These are phyloP conservation scores for Diaporthe citriasiana DNA, from an alignment of 2,329 filamentous ascomycete species.

Conservation along the genomic window DNA sequence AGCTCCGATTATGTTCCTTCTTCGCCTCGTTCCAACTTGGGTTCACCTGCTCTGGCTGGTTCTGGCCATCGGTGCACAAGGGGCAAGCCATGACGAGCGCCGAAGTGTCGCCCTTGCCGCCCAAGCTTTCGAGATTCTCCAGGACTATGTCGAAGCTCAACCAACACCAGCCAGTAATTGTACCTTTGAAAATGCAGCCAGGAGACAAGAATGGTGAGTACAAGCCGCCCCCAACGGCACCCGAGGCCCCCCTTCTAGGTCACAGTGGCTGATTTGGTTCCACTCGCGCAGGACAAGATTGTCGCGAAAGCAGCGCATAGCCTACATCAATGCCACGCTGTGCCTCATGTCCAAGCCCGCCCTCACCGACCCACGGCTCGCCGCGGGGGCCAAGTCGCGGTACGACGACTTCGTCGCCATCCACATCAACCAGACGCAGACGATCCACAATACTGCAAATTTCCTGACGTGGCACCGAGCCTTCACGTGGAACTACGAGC, in stretches of 20 bases:
- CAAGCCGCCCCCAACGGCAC: no score
- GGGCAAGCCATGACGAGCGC: constrained; percentile 9
- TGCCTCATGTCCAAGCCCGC: constrained; percentile 50
- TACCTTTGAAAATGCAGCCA: constrained; percentile 45
- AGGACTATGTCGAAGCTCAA: constrained; percentile 16
- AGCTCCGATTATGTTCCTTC: constrained; percentile 23
- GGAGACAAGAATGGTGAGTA: constrained; percentile 45
- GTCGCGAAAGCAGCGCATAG: constrained; percentile 44
- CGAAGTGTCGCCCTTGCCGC: constrained; percentile 11
- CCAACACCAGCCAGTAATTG: constrained; percentile 40
- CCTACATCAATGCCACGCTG: constrained; percentile 49
- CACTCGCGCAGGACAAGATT: constrained; percentile 31
- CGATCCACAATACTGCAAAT: constrained; percentile 45
- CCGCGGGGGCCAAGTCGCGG: constrained; percentile 48
- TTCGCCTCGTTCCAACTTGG: neutral
- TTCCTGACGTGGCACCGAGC: constrained; percentile 52
- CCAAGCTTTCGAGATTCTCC: constrained; percentile 4
- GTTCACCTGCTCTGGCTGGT: constrained; percentile 16
- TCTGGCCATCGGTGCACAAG: constrained; percentile 18
- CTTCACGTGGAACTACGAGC: constrained; percentile 50
- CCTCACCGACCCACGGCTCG: constrained; percentile 44
- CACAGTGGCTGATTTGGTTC: neutral
- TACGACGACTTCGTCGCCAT: constrained; percentile 51
- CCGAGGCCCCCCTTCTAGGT: neutral
- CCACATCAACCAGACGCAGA: constrained; percentile 47